A percentile compares a stretch with the other conserved stretches of the same genome.
Evolutionary conservation across 164 flowering plant genomes (phyloP).

Genomic region (Tetrastigma voinierianum): DNA sequence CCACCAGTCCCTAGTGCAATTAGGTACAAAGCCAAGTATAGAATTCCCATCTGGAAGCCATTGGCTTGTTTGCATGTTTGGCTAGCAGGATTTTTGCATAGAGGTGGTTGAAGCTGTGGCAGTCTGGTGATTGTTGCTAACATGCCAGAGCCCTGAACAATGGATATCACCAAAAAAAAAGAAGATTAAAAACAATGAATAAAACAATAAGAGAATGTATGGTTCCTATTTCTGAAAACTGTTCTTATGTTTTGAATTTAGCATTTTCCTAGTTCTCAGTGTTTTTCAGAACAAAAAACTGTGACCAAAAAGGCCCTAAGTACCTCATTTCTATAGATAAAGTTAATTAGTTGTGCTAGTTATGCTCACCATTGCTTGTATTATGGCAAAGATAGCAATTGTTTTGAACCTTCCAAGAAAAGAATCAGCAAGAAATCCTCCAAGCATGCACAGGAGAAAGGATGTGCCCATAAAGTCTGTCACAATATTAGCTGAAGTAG

Average conservation of each 20-base stretch:
- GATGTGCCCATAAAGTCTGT: slow-evolving; percentile 89
- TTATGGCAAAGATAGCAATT: slow-evolving; percentile 56
- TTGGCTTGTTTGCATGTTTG: slow-evolving; percentile 50
- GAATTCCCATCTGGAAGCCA: slow-evolving; percentile 66
- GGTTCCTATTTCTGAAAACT: no score
- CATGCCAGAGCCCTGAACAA: slow-evolving; percentile 62
- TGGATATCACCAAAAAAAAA: background rate
- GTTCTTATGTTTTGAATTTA: no score
- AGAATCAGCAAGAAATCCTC: slow-evolving; percentile 91
- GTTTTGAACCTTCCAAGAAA: slow-evolving; percentile 82
- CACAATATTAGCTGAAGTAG: slow-evolving; percentile 79
- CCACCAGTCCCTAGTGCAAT: slow-evolving; percentile 92
- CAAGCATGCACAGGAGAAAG: slow-evolving; percentile 76
- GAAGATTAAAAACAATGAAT: no score
- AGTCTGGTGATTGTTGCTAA: slow-evolving; percentile 54
- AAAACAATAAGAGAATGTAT: no score
- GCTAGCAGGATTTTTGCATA: slow-evolving; percentile 30
- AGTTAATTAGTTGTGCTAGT: no score
- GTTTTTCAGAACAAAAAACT: background rate
- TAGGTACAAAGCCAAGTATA: slow-evolving; percentile 63
- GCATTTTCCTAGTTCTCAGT: no score
- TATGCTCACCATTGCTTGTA: slow-evolving; percentile 53
- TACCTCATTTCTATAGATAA: no score
- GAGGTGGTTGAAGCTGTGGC: slow-evolving; percentile 72
- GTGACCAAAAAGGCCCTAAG: no score